Conservation (phyloP, 768 basidiomycete species). For the Hygrophorus russula region DNA sequence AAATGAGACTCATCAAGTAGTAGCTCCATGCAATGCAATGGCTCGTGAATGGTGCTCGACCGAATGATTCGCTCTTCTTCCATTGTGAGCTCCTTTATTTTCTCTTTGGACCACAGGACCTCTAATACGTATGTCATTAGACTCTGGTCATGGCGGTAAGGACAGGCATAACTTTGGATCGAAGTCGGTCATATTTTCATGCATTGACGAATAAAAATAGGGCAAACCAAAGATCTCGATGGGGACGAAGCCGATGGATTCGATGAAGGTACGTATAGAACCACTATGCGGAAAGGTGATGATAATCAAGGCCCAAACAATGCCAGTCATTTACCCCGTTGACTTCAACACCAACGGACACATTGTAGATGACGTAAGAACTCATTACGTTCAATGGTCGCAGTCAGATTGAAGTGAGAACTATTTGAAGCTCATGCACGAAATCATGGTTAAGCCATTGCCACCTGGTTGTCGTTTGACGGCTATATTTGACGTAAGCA, state of each 20-base stretch:
- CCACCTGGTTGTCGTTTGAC: slow-evolving; percentile 58
- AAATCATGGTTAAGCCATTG: slow-evolving; percentile 37
- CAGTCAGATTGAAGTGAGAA: slow-evolving; percentile 3
- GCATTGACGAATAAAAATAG: no score
- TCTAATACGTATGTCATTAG: slow-evolving; percentile 21
- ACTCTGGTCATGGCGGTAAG: slow-evolving; percentile 84
- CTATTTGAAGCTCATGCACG: slow-evolving; percentile 49
- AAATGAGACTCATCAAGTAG: background rate
- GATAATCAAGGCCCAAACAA: background rate
- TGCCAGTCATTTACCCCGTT: slow-evolving; percentile 73
- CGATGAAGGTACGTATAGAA: slow-evolving; percentile 50
- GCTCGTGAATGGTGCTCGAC: slow-evolving; percentile 72
- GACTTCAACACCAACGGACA: slow-evolving; percentile 50
- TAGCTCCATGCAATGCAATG: slow-evolving; percentile 78
- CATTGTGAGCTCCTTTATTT: slow-evolving; percentile 45
- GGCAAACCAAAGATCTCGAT: slow-evolving; percentile 67
- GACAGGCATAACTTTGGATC: no score
- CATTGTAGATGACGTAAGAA: slow-evolving; percentile 82
- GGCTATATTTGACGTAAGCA: slow-evolving; percentile 61
- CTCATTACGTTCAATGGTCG: background rate
- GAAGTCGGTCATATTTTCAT: no score
- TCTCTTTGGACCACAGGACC: background rate
- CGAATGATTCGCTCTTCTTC: slow-evolving; percentile 85
- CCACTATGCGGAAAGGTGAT: background rate
- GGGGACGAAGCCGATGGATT: slow-evolving; percentile 80